A percentile compares a stretch with the other conserved stretches of the same genome.
These are phyloP conservation scores for Aschersonia sp. DNA, from an alignment of 2,329 filamentous ascomycete species.

Conservation along the genomic window DNA sequence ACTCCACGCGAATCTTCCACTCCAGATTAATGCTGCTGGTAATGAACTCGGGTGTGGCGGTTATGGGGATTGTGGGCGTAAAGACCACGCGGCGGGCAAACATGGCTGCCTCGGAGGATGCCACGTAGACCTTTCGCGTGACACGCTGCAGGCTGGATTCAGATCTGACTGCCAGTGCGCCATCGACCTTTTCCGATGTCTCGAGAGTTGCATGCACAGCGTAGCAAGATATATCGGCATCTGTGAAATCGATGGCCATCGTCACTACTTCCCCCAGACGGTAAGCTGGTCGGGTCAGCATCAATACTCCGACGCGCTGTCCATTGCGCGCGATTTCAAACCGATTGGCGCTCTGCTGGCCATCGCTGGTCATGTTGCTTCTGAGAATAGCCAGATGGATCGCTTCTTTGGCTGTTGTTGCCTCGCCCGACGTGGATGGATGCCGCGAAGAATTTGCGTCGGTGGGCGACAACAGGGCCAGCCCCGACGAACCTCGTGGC, in stretches of 20 bases:
- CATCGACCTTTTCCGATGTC: slow-evolving; percentile 70
- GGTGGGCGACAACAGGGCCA: slow-evolving; percentile 59
- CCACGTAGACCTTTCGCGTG: slow-evolving; percentile 67
- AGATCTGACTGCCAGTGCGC: slow-evolving; percentile 67
- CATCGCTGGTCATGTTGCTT: slow-evolving; percentile 52
- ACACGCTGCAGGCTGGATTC: slow-evolving; percentile 76
- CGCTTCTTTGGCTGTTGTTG: slow-evolving; percentile 58
- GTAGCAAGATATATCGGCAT: slow-evolving; percentile 68
- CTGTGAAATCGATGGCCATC: slow-evolving; percentile 69
- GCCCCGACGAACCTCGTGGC: slow-evolving; percentile 35
- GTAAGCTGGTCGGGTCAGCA: slow-evolving; percentile 77
- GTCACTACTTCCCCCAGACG: slow-evolving; percentile 77
- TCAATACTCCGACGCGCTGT: slow-evolving; percentile 80
- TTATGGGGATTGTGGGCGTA: slow-evolving; percentile 65
- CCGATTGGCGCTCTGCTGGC: slow-evolving; percentile 73
- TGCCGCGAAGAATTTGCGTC: slow-evolving; percentile 40
- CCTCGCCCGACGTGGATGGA: slow-evolving; percentile 39
- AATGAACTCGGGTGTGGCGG: slow-evolving; percentile 78
- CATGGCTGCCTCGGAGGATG: slow-evolving; percentile 66
- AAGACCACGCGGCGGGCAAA: slow-evolving; percentile 71
- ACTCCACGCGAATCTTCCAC: slow-evolving; percentile 85
- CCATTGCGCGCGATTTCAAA: slow-evolving; percentile 92
- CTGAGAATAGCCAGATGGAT: slow-evolving; percentile 85
- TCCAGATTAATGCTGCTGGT: slow-evolving; percentile 77
- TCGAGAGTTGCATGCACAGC: slow-evolving; percentile 75